Conservation (phyloP, 495 filamentous ascomycete genomes). For the Elasticomyces elasticus region DNA sequence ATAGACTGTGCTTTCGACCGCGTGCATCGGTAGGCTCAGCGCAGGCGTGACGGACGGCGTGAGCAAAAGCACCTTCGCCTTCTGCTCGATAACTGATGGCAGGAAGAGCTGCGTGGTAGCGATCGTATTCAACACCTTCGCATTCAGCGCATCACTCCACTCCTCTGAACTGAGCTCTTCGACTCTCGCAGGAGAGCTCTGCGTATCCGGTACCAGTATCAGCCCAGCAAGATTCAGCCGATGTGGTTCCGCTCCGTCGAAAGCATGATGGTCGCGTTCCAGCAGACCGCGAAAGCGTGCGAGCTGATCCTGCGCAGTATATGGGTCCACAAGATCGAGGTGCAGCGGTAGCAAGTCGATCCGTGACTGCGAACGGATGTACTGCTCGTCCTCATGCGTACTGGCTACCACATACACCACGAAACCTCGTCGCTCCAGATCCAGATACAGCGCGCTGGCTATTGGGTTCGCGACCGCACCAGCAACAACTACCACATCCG, state of each 20-base stretch:
- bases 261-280: conserved; percentile 58
- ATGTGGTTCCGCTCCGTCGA: conserved; percentile 60
- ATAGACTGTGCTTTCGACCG: conserved; percentile 67
- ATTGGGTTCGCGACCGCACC: conserved; percentile 67
- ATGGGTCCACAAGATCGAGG: conserved; percentile 62
- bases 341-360: conserved; percentile 71
- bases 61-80: conserved; percentile 57
- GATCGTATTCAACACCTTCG: conserved; percentile 83
- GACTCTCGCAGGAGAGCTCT: conserved; percentile 61
- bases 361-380: conserved; percentile 62
- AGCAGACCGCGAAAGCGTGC: conserved; percentile 58
- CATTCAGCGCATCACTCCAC: conserved; percentile 84
- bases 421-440: conserved; percentile 84
- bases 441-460: conserved; percentile 66
- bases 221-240: conserved; percentile 66
- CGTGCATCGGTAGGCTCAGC: conserved; percentile 73
- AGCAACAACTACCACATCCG: conserved; percentile 83
- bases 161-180: conserved; percentile 69
- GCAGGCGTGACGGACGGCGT: conserved; percentile 78
- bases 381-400: conserved; percentile 68
- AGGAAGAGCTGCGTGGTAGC: conserved; percentile 79
- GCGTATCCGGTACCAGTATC: conserved; percentile 62
- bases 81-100: conserved; percentile 55
- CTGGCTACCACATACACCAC: conserved; percentile 83
- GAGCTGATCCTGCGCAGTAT: conserved; percentile 45